Conservation (phyloP, 2,329 filamentous ascomycete genomes). For the Bimuria novae-zelandiae region DNA sequence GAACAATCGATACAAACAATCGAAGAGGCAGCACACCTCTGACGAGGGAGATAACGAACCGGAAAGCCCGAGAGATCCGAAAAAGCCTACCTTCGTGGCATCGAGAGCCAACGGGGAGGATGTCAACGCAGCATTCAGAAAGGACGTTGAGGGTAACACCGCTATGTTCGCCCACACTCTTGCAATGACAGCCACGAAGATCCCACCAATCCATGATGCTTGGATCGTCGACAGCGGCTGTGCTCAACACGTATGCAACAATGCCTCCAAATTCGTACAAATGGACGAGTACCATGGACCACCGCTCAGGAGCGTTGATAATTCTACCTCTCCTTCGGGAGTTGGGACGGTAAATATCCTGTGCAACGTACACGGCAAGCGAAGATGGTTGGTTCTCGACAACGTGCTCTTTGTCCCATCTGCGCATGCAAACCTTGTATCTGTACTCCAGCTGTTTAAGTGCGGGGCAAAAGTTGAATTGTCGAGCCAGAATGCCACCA, state of each 20-base stretch:
- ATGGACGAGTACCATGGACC: slow-evolving; percentile 2
- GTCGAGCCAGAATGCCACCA: no score
- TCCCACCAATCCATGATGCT: slow-evolving; percentile 12
- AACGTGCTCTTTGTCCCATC: background rate
- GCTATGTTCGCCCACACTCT: slow-evolving; percentile 1
- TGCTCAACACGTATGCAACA: slow-evolving; percentile 11
- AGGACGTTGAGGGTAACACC: slow-evolving; percentile 4
- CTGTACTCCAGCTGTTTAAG: background rate
- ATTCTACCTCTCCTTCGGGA: slow-evolving; percentile 4
- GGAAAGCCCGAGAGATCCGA: background rate
- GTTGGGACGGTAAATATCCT: slow-evolving; percentile 8
- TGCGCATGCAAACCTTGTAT: slow-evolving; percentile 10
- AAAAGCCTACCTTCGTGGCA: slow-evolving; percentile 1
- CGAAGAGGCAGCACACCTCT: slow-evolving; percentile 4
- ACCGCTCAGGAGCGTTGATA: slow-evolving; percentile 8
- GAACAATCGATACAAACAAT: background rate
- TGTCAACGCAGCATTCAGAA: slow-evolving; percentile 10
- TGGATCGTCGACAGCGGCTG: slow-evolving; percentile 13
- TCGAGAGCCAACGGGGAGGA: slow-evolving; percentile 5
- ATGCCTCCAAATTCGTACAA: slow-evolving; percentile 8
- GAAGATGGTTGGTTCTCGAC: slow-evolving; percentile 8
- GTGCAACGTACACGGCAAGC: slow-evolving; percentile 1
- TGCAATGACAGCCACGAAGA: slow-evolving; percentile 12
- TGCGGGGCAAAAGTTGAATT: no score
- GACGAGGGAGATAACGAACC: slow-evolving; percentile 3